A percentile compares a stretch with the other conserved stretches of the same genome.
Evolutionary conservation across 164 flowering plant species (phyloP).

Genomic region (Dillenia suffruticosa): DNA sequence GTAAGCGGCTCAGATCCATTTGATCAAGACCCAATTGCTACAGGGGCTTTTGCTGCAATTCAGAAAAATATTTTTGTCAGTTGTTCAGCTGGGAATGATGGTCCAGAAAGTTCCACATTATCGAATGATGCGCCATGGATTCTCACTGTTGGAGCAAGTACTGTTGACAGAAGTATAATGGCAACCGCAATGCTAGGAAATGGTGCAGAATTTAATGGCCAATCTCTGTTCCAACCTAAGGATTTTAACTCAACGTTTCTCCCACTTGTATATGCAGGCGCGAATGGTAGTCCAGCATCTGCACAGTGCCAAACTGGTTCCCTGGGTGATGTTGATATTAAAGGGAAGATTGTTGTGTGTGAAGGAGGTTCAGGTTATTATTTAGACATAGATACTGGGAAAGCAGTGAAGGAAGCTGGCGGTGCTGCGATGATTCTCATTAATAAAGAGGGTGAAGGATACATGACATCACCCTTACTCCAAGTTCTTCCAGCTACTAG

Average conservation of each 20-base stretch:
- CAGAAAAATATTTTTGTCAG: conserved; percentile 39
- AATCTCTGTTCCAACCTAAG: not conserved
- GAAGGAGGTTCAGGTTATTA: not conserved
- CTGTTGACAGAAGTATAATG: conserved; percentile 31
- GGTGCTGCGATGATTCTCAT: conserved; percentile 5
- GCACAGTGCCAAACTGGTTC: too few relatives aligned
- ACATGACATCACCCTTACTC: not conserved
- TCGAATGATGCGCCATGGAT: conserved; percentile 51
- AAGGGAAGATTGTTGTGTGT: conserved; percentile 7
- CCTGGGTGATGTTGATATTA: not conserved
- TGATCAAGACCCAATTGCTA: conserved; percentile 22
- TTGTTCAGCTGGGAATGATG: conserved; percentile 49
- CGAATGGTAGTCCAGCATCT: too few relatives aligned
- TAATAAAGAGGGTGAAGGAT: not conserved
- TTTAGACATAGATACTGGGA: not conserved
- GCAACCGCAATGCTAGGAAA: conserved; percentile 12
- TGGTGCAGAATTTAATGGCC: too few relatives aligned
- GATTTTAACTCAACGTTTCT: too few relatives aligned
- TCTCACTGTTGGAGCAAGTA: conserved; percentile 63
- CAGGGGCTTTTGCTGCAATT: conserved; percentile 43
- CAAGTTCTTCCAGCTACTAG: conserved; percentile 6
- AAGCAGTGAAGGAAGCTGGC: not conserved
- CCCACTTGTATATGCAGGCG: too few relatives aligned
- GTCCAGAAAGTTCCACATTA: conserved; percentile 30
- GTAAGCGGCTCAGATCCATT: conserved; percentile 19